Conservation (phyloP, 164 flowering plant species). For the Malania oleifera region DNA sequence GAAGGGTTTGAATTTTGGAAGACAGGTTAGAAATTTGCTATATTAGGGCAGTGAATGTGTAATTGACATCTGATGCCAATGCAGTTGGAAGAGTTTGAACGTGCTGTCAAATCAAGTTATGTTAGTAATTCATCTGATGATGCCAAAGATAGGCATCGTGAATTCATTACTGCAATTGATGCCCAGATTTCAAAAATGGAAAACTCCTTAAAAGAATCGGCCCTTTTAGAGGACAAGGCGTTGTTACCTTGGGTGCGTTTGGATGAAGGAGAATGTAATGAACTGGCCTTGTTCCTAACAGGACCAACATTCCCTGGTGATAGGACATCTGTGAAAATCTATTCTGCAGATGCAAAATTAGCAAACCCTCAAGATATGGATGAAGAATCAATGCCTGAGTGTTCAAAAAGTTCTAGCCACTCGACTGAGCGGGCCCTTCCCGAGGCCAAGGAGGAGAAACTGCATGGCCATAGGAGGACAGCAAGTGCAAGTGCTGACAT, state of each 20-base stretch:
- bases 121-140: constrained; percentile 36
- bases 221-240: constrained; percentile 48
- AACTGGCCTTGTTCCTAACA: constrained; percentile 74
- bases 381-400: constrained; percentile 20
- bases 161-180: constrained; percentile 64
- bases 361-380: constrained; percentile 8
- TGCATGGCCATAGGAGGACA: constrained; percentile 67
- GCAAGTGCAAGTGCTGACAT: constrained; percentile 87
- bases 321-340: constrained; percentile 4
- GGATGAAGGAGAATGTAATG: constrained; percentile 84
- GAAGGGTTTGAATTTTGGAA: background rate
- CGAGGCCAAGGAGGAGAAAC: constrained; percentile 37
- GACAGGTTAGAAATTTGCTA: no score
- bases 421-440: constrained; percentile 28
- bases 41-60: background rate
- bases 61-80: constrained; percentile 9
- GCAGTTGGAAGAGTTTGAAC: constrained; percentile 86
- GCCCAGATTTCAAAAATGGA: constrained; percentile 49
- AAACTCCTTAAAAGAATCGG: constrained; percentile 39
- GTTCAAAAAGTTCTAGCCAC: constrained; percentile 28
- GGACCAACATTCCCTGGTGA: constrained; percentile 30
- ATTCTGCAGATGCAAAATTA: constrained; percentile 16
- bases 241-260: constrained; percentile 66
- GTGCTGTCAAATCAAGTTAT: constrained; percentile 63
- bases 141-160: constrained; percentile 61